Conservation (phyloP, 148 eudicot genomes). For the Nyssa sinensis region DNA sequence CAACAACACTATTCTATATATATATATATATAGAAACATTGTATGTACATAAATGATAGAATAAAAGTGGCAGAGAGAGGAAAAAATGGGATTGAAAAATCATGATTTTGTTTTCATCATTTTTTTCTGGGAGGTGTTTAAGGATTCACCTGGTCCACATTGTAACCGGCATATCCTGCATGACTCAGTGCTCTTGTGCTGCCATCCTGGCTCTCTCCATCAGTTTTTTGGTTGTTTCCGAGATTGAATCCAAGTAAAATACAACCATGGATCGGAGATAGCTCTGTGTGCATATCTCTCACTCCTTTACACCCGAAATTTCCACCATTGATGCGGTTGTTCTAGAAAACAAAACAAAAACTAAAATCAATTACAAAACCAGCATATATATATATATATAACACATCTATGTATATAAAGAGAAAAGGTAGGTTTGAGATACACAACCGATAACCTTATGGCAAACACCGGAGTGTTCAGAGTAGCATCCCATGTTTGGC, state of each 20-base stretch:
- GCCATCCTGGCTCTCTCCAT: no score
- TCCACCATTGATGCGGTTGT: slow-evolving; percentile 24
- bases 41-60: no score
- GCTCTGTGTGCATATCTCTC: background rate
- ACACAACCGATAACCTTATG: slow-evolving; percentile 35
- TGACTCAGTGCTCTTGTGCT: background rate
- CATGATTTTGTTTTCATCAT: no score
- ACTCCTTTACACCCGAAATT: slow-evolving; percentile 13
- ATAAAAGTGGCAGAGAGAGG: background rate
- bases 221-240: slow-evolving; percentile 2
- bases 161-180: slow-evolving; percentile 4
- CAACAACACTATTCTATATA: no score
- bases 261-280: slow-evolving; percentile 9
- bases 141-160: slow-evolving; percentile 19
- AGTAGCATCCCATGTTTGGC: slow-evolving; percentile 31
- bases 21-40: no score
- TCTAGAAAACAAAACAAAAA: slow-evolving; percentile 14
- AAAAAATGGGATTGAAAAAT: background rate
- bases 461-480: slow-evolving; percentile 12
- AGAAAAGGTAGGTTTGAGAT: background rate
- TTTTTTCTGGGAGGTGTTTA: no score
- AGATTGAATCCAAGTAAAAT: slow-evolving; percentile 16
- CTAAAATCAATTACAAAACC: background rate
- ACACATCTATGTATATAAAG: no score
- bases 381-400: no score